phyloP scores from a whole-genome alignment of 1,139 yeast genomes.

The Saccharomycopsis phalli region DNA sequence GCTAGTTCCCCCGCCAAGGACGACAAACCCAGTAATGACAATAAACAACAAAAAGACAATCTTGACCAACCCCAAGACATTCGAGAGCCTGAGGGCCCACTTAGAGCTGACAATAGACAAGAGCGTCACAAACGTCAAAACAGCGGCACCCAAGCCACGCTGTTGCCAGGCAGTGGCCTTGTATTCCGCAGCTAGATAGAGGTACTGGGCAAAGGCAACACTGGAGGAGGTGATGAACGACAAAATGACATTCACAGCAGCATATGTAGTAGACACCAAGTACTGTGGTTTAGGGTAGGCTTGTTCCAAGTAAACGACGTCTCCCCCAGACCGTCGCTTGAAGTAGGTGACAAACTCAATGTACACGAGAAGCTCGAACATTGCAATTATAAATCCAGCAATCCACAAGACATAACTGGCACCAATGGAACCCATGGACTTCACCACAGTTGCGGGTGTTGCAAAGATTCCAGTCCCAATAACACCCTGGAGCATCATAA shows the following conservation, averaged over 20 bases:
- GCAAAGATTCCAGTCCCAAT: conserved; percentile 40
- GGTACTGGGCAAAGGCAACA: conserved; percentile 35
- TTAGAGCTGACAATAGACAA: conserved; percentile 30
- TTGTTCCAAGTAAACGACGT: conserved; percentile 37
- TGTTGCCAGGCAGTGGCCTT: conserved; percentile 33
- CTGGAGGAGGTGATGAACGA: conserved; percentile 37
- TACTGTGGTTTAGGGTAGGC: conserved; percentile 35
- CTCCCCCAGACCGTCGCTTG: conserved; percentile 34
- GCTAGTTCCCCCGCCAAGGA: conserved; percentile 33
- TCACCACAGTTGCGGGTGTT: conserved; percentile 33
- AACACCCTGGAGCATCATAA: conserved; percentile 34
- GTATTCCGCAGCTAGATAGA: conserved; percentile 32
- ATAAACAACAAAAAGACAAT: conserved; percentile 33
- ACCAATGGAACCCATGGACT: conserved; percentile 35
- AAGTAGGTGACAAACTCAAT: conserved; percentile 35
- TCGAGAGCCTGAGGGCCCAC: conserved; percentile 30
- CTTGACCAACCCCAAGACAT: conserved; percentile 34
- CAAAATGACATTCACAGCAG: conserved; percentile 34
- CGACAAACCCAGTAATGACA: conserved; percentile 32
- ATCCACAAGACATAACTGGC: conserved; percentile 37
- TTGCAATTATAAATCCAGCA: conserved; percentile 32
- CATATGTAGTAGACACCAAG: conserved; percentile 35
- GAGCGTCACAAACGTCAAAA: conserved; percentile 29
- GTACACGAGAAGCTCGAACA: conserved; percentile 31
- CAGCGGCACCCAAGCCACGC: conserved; percentile 36